Percentiles rank a stretch among this genome's conserved stretches.
Evolutionary conservation across 139 green algal genomes (phyloP).

Genomic region (Chlamydomonas urium): DNA sequence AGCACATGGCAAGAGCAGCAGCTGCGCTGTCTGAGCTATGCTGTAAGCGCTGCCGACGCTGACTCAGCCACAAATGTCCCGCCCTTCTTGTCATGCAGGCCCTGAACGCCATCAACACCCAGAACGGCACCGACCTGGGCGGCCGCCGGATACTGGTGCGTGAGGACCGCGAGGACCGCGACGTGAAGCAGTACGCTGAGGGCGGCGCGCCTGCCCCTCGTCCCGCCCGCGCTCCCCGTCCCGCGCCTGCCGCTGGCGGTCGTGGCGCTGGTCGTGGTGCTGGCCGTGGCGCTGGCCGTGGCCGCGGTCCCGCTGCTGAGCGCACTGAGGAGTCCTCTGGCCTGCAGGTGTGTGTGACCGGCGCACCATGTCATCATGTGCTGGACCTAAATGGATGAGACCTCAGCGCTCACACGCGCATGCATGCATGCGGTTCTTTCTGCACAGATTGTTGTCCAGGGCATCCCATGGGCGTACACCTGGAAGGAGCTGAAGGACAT

Average conservation of each 20-base stretch:
- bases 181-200: slow-evolving; percentile 78
- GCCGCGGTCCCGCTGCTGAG: slow-evolving; percentile 5
- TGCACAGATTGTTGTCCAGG: slow-evolving; percentile 87
- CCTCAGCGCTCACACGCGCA: too few relatives aligned
- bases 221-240: not conserved
- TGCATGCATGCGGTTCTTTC: too few relatives aligned
- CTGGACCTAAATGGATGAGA: too few relatives aligned
- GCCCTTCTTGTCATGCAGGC: slow-evolving; percentile 55
- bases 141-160: slow-evolving; percentile 86
- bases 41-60: too few relatives aligned
- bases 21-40: too few relatives aligned
- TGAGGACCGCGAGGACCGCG: slow-evolving; percentile 91
- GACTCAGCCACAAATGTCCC: too few relatives aligned
- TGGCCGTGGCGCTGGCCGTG: slow-evolving; percentile 20
- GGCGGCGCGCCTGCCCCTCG: slow-evolving; percentile 19
- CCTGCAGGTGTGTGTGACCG: slow-evolving; percentile 62
- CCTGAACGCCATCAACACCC: slow-evolving; percentile 57
- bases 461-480: slow-evolving; percentile 85
- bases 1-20: not conserved
- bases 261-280: slow-evolving; percentile 8
- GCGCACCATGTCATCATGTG: too few relatives aligned
- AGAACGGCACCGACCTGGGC: slow-evolving; percentile 79
- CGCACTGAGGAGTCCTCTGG: slow-evolving; percentile 47
- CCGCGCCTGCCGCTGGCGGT: not conserved
- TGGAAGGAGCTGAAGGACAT: slow-evolving; percentile 75